Conservation (phyloP, 2,329 filamentous ascomycete genomes). For the Ophiostoma populinum region DNA sequence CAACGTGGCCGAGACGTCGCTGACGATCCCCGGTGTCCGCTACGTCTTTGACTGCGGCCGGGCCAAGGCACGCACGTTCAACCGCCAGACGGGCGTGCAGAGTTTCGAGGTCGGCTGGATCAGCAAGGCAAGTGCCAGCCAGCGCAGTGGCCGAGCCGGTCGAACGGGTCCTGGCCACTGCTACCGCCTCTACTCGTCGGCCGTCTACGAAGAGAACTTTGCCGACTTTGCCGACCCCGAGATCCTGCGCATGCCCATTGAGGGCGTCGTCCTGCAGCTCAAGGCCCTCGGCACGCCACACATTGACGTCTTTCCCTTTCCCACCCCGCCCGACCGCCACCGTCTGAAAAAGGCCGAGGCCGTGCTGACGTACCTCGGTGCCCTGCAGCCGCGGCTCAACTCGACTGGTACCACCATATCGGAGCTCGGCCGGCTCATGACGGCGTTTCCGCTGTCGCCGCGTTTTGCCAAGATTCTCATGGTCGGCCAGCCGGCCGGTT, state of each 20-base stretch:
- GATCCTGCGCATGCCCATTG: slow-evolving; percentile 77
- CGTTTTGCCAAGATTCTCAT: slow-evolving; percentile 85
- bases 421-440: slow-evolving; percentile 61
- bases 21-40: slow-evolving; percentile 87
- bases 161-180: slow-evolving; percentile 93
- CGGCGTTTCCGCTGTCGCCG: slow-evolving; percentile 77
- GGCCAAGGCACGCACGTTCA: slow-evolving; percentile 81
- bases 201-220: slow-evolving; percentile 83
- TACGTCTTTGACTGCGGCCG: slow-evolving; percentile 94
- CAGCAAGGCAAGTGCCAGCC: slow-evolving; percentile 87
- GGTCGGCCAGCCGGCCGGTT: slow-evolving; percentile 66
- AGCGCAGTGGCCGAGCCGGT: slow-evolving; percentile 83
- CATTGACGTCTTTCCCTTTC: slow-evolving; percentile 89
- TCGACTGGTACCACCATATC: slow-evolving; percentile 41
- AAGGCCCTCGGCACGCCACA: slow-evolving; percentile 88
- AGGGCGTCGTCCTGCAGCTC: slow-evolving; percentile 80
- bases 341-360: slow-evolving; percentile 73
- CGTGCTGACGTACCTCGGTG: slow-evolving; percentile 69
- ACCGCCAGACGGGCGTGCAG: slow-evolving; percentile 77
- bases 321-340: slow-evolving; percentile 65
- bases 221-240: slow-evolving; percentile 74
- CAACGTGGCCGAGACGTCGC: slow-evolving; percentile 91
- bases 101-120: slow-evolving; percentile 94
- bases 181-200: slow-evolving; percentile 86
- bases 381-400: slow-evolving; percentile 35